Percentiles rank a stretch among this genome's conserved stretches.
Evolutionary conservation across 2,329 filamentous ascomycete genomes (phyloP).

Genomic region (Penicillium hordei): DNA sequence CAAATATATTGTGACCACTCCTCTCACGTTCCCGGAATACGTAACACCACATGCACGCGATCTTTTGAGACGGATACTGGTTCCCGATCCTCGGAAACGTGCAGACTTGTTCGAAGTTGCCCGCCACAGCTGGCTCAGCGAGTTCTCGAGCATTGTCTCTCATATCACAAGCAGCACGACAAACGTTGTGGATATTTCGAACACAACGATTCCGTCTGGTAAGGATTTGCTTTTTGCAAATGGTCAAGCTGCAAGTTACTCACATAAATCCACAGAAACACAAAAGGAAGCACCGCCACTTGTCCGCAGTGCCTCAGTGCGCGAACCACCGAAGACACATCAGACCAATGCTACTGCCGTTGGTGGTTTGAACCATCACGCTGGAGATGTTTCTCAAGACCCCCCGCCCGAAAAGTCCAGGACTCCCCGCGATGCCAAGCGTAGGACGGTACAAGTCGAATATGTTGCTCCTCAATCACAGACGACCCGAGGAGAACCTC

Average conservation of each 20-base stretch:
- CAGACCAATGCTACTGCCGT: constrained; percentile 49
- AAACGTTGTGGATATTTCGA: constrained; percentile 78
- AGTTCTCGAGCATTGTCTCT: constrained; percentile 93
- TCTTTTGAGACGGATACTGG: constrained; percentile 85
- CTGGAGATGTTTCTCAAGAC: constrained; percentile 70
- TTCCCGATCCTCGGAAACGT: constrained; percentile 90
- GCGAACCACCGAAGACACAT: constrained; percentile 73
- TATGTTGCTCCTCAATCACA: constrained; percentile 90
- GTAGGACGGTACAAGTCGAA: constrained; percentile 93
- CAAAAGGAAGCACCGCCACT: constrained; percentile 61
- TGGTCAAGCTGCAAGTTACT: neutral
- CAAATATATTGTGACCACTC: constrained; percentile 98
- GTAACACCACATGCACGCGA: constrained; percentile 96
- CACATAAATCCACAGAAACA: constrained; percentile 44
- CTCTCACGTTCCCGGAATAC: constrained; percentile 96
- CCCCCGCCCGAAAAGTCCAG: constrained; percentile 65
- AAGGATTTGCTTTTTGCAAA: constrained; percentile 28
- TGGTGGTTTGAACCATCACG: constrained; percentile 68
- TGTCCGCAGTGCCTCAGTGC: constrained; percentile 85
- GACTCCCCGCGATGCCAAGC: constrained; percentile 75
- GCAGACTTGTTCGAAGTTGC: constrained; percentile 97
- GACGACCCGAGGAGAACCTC: constrained; percentile 68
- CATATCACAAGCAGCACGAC: constrained; percentile 97
- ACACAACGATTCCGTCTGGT: constrained; percentile 67
- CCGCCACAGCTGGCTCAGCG: constrained; percentile 95